A percentile compares a stretch with the other conserved stretches of the same genome.
phyloP scores from a whole-genome alignment of 306 rosid genomes.

The Herpetospermum pedunculosum region DNA sequence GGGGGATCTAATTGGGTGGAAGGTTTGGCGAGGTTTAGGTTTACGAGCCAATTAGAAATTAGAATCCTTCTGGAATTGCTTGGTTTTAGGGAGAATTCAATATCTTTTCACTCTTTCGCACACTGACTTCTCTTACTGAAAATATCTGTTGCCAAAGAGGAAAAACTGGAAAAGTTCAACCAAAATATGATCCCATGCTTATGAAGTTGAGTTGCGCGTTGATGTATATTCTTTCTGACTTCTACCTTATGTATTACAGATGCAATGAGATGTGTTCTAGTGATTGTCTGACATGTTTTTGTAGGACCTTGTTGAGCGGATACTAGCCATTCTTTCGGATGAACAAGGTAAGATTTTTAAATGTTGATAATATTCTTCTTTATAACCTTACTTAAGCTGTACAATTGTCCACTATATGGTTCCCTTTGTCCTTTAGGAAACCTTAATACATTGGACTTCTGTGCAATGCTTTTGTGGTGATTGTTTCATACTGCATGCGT shows the following conservation, averaged over 20 bases:
- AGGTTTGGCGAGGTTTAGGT: not conserved
- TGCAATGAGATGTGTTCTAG: not conserved
- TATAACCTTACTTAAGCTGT: not conserved
- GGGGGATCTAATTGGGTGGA: not conserved
- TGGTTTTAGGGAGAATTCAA: not conserved
- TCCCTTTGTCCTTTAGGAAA: not conserved
- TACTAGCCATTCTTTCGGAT: slow-evolving; percentile 61
- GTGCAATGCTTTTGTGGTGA: not conserved
- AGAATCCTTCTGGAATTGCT: not conserved
- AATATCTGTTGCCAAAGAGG: not conserved
- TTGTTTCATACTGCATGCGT: not conserved
- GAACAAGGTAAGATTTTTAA: slow-evolving; percentile 53
- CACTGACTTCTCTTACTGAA: not conserved
- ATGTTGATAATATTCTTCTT: not conserved
- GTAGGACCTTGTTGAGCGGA: slow-evolving; percentile 86
- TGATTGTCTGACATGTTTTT: slow-evolving; percentile 19
- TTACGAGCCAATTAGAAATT: not conserved
- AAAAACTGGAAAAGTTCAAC: slow-evolving; percentile 1
- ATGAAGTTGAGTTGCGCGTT: not conserved
- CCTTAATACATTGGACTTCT: not conserved
- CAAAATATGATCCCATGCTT: not conserved
- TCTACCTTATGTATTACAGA: slow-evolving; percentile 6
- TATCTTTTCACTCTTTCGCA: not conserved
- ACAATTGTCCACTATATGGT: not conserved
- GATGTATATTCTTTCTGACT: slow-evolving; percentile 4